Conservation (phyloP, 2,329 filamentous ascomycete genomes). For the Talaromyces sp. region DNA sequence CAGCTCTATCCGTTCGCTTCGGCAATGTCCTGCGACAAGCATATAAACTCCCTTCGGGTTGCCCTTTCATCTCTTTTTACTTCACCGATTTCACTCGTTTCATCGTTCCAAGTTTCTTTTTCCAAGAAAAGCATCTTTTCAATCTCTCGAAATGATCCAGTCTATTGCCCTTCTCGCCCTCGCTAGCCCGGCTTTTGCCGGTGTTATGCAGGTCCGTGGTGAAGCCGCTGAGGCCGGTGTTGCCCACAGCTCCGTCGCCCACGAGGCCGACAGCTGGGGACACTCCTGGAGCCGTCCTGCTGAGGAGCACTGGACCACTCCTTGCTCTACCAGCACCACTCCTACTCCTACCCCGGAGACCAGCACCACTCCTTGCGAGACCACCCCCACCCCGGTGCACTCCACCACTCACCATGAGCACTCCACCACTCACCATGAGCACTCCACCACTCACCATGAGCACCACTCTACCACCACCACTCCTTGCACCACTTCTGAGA, state of each 20-base stretch:
- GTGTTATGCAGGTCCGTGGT: slow-evolving; percentile 33
- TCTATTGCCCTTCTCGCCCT: slow-evolving; percentile 39
- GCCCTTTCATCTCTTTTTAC: slow-evolving; percentile 9
- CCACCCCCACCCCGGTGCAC: slow-evolving; percentile 10
- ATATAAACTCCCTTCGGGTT: slow-evolving; percentile 31
- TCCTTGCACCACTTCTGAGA: slow-evolving; percentile 10
- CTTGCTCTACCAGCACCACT: slow-evolving; percentile 10
- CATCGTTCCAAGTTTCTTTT: slow-evolving; percentile 19
- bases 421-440: slow-evolving; percentile 8
- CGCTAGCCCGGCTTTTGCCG: slow-evolving; percentile 39
- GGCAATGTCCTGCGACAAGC: slow-evolving; percentile 7
- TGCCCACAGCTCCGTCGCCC: slow-evolving; percentile 5
- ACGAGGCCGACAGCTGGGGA: slow-evolving; percentile 10
- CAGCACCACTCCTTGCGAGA: slow-evolving; percentile 10
- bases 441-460: slow-evolving; percentile 8
- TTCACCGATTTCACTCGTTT: slow-evolving; percentile 25
- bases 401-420: slow-evolving; percentile 8
- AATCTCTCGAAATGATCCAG: slow-evolving; percentile 39
- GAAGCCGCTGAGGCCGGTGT: slow-evolving; percentile 12
- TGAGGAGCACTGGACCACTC: slow-evolving; percentile 9
- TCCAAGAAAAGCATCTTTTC: slow-evolving; percentile 15
- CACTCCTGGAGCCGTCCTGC: slow-evolving; percentile 4
- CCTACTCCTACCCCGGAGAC: slow-evolving; percentile 9
- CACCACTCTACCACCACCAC: slow-evolving; percentile 7
- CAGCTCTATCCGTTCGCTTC: slow-evolving; percentile 24